Conservation (phyloP, 2,329 filamentous ascomycete species). For the Zalaria obscura region DNA sequence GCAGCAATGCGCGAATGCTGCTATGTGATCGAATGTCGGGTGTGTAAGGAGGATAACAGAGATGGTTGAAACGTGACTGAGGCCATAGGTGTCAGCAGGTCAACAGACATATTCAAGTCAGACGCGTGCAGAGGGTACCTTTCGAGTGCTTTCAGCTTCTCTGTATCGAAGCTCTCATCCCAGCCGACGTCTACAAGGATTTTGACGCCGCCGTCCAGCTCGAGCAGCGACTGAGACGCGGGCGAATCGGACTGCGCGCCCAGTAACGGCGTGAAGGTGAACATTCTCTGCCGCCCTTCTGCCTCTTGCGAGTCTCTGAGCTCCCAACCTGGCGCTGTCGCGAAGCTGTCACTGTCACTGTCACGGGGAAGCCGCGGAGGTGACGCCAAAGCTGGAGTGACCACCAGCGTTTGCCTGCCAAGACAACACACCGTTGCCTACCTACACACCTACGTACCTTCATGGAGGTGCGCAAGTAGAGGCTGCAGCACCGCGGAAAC, state of each 20-base stretch:
- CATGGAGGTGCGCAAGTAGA: too few species aligned
- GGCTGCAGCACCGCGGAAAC: too few species aligned
- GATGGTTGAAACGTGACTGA: slow-evolving; percentile 75
- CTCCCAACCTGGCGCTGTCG: too few species aligned
- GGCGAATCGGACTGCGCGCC: slow-evolving; percentile 78
- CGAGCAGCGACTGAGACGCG: slow-evolving; percentile 87
- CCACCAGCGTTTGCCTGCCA: too few species aligned
- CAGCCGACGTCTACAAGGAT: slow-evolving; percentile 89
- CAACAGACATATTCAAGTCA: neutral
- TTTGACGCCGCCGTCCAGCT: slow-evolving; percentile 94
- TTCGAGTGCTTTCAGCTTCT: slow-evolving; percentile 75
- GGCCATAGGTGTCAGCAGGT: slow-evolving; percentile 2
- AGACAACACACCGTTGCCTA: too few species aligned
- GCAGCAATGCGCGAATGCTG: slow-evolving; percentile 91
- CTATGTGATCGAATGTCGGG: slow-evolving; percentile 79
- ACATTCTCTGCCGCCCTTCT: slow-evolving; percentile 48
- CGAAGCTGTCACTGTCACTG: too few species aligned
- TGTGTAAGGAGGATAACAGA: slow-evolving; percentile 92
- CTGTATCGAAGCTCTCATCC: slow-evolving; percentile 80
- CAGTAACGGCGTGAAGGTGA: slow-evolving; percentile 85
- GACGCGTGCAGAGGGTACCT: slow-evolving; percentile 40
- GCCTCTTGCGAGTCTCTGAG: neutral
- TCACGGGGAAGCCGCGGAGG: too few species aligned
- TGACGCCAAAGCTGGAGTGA: too few species aligned
- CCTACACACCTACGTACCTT: too few species aligned